Evolutionary conservation across 257 asterid species (phyloP), one percentile per base, ranked within the genome.

Genomic region (Ligustrum vulgare): DNA sequence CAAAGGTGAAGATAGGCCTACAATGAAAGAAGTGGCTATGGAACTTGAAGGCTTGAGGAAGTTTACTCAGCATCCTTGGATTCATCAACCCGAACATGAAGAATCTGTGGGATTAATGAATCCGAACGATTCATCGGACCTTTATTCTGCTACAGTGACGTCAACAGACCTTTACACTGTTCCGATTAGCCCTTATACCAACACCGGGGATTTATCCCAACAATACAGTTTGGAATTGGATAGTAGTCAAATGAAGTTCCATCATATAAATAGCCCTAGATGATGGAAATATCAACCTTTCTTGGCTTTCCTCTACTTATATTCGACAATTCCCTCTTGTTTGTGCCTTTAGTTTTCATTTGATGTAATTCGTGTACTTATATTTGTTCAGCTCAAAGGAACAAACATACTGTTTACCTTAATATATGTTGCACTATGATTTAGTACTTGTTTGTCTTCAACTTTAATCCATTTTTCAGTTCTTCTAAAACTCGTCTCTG

Each of bases 11-110:
- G 89, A 91, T 13, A 83, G 97, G 62, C 97, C 98, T 4, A 89
- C 88, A 1, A 93, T 89, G 98, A 93, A 85, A 71, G 97, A 93
- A 68, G 94, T 91, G 72, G 86, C 84, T 0, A 91, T 82, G 77
- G 96, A 89, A 70, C 91, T 93, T 2, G 98, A 91, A 76, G 86
- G 84, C 5, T 75, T 86, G 22, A 89, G 91, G 78, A 93, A 80
- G 86, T 80, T 86, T 28, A 84, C 62, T 0, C 78, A 31, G 51
- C 88, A 89, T 77, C 88, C 90, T 0, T 88, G 93, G 97, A 80
- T 81, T 16, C 78, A 70, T 20, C 72, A 70, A n/a, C 62, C 79
- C 0, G 74, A 0, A 1, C 66, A 51, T 0, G 83, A 81, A 43
- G 85, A 81, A 65, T 39, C 83, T 0, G 84, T 9, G 13, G 87